A percentile compares a stretch with the other conserved stretches of the same genome.
These are phyloP conservation scores for Russula dissimulans DNA, from an alignment of 768 basidiomycete species.

Conservation along the genomic window DNA sequence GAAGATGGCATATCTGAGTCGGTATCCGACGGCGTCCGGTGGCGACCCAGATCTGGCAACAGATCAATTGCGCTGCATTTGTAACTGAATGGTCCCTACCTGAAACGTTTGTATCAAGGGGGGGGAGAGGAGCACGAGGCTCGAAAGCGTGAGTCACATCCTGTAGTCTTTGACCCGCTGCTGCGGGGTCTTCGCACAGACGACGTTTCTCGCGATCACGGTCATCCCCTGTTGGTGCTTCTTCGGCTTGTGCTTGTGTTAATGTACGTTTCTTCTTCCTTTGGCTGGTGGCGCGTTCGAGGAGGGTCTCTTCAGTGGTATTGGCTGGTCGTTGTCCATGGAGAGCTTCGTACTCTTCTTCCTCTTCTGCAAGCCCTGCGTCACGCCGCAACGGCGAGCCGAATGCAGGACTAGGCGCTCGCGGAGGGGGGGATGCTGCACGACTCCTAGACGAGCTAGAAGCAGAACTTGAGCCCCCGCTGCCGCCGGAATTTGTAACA, in stretches of 20 bases:
- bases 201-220: slow-evolving; percentile 24
- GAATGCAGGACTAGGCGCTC: slow-evolving; percentile 59
- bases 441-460: slow-evolving; percentile 23
- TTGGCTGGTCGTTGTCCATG: slow-evolving; percentile 28
- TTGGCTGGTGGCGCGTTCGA: slow-evolving; percentile 34
- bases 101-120: slow-evolving; percentile 29
- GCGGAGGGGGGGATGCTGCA: slow-evolving; percentile 36
- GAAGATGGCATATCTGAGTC: slow-evolving; percentile 19
- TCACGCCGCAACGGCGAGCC: slow-evolving; percentile 50
- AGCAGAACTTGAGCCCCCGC: slow-evolving; percentile 26
- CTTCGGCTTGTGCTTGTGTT: slow-evolving; percentile 29
- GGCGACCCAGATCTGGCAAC: slow-evolving; percentile 12
- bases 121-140: slow-evolving; percentile 28
- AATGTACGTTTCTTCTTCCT: slow-evolving; percentile 41
- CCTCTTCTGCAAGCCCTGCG: slow-evolving; percentile 46
- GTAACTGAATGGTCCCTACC: slow-evolving; percentile 25
- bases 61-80: slow-evolving; percentile 15
- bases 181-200: slow-evolving; percentile 35
- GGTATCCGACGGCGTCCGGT: slow-evolving; percentile 6
- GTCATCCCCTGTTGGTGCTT: slow-evolving; percentile 25
- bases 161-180: slow-evolving; percentile 40
- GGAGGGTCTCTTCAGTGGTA: slow-evolving; percentile 30
- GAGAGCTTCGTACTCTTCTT: slow-evolving; percentile 38
- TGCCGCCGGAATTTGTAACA: slow-evolving; percentile 4
- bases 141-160: slow-evolving; percentile 55